These are phyloP conservation scores for Akanthomyces uredinophilus DNA, from an alignment of 2,329 filamentous ascomycete species.

Conservation along the genomic window DNA sequence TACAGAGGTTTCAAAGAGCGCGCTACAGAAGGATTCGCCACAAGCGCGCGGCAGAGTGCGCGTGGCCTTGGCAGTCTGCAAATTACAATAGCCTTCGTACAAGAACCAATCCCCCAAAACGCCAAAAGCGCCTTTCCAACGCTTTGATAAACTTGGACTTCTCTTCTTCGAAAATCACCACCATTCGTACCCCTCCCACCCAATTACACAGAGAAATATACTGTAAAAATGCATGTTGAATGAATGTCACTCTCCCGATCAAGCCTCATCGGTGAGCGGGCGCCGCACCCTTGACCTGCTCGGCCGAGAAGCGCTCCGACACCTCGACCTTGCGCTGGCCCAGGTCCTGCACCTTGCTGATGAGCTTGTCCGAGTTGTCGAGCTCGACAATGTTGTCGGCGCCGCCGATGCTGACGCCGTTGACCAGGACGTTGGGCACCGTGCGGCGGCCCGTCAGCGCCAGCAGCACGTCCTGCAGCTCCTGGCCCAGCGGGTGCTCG, in stretches of 20 bases:
- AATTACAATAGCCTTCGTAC: not conserved
- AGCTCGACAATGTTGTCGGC: slow-evolving; percentile 78
- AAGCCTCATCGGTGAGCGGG: not conserved
- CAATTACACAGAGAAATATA: not conserved
- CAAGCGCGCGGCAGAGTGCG: not conserved
- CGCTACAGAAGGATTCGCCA: not conserved
- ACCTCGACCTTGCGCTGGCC: slow-evolving; percentile 61
- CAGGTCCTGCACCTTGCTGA: slow-evolving; percentile 66
- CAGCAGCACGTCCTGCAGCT: slow-evolving; percentile 66
- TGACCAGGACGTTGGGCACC: slow-evolving; percentile 87
- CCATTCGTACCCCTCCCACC: not conserved
- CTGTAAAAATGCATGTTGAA: not conserved
- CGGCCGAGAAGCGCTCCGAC: slow-evolving; percentile 40
- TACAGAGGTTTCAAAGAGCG: too few relatives aligned
- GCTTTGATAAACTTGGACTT: not conserved
- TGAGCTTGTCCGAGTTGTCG: slow-evolving; percentile 60
- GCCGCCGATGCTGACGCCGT: slow-evolving; percentile 83
- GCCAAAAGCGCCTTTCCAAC: not conserved
- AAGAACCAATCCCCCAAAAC: not conserved
- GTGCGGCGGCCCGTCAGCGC: slow-evolving; percentile 75
- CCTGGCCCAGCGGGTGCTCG: slow-evolving; percentile 65
- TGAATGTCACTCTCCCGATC: not conserved
- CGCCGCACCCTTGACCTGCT: slow-evolving; percentile 11
- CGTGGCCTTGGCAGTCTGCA: not conserved
- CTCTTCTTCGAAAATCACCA: not conserved